A percentile compares a stretch with the other conserved stretches of the same genome.
These are phyloP conservation scores for Elongisporangium prolatum DNA, from an alignment of 352 stramenopile genomes.

Conservation along the genomic window DNA sequence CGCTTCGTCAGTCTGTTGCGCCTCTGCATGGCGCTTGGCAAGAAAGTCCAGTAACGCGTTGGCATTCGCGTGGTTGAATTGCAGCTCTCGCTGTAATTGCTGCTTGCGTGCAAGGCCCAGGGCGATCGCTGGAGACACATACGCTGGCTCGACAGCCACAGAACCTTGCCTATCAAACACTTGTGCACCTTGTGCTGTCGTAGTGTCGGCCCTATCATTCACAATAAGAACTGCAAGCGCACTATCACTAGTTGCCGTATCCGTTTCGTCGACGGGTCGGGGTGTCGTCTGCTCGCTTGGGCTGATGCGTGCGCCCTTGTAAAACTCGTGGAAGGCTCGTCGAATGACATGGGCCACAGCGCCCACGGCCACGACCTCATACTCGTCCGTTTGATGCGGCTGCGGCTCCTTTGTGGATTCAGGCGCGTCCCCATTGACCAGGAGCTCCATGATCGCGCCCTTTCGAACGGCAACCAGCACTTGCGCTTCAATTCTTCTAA, in stretches of 20 bases:
- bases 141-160: not conserved
- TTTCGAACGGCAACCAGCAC: slow-evolving; percentile 1
- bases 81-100: slow-evolving; percentile 23
- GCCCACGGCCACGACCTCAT: slow-evolving; percentile 64
- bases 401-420: slow-evolving; percentile 1
- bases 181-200: slow-evolving; percentile 1
- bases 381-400: slow-evolving; percentile 24
- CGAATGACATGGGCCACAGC: slow-evolving; percentile 69
- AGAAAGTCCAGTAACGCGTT: slow-evolving; percentile 44
- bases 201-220: not conserved
- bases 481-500: not conserved
- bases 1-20: slow-evolving; percentile 29
- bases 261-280: not conserved
- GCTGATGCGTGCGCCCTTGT: slow-evolving; percentile 6
- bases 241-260: not conserved
- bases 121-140: not conserved
- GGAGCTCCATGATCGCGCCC: slow-evolving; percentile 8
- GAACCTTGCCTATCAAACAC: slow-evolving; percentile 1
- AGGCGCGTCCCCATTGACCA: slow-evolving; percentile 7
- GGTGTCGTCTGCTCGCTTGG: not conserved
- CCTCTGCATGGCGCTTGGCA: slow-evolving; percentile 35
- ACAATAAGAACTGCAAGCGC: not conserved
- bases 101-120: slow-evolving; percentile 26
- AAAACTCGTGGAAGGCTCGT: slow-evolving; percentile 67
- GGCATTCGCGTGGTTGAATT: slow-evolving; percentile 23